Evolutionary conservation across 2,329 filamentous ascomycete species (phyloP), one percentile per base, ranked within the genome.

Genomic region (Botryotinia calthae): DNA sequence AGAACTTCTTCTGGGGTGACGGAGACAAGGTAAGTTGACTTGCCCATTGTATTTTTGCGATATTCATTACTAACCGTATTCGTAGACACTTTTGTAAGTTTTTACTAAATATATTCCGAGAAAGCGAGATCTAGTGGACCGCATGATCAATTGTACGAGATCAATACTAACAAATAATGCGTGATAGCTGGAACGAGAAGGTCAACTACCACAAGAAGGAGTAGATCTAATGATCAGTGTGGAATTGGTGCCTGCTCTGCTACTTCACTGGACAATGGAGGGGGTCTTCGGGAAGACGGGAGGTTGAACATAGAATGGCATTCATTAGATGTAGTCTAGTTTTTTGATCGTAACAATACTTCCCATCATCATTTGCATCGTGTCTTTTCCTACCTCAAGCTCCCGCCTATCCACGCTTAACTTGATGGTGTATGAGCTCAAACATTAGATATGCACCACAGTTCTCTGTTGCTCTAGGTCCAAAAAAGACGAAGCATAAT

Each of bases 1-100:
- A 96, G 91, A 98, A 97, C 89, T 99, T 85, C 88, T 90, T 89
- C 81, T 99, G 93, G 93, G 95, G 95, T 78, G 87, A 98, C 82
- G 96, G 96, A 82, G 96, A 99, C 86, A 96, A 98, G 93, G 93
- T 94, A 77, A 80, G 87, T 81, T 73, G 40, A 25, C 46, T 2
- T 20, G 37, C 34, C 28, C 18, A 58, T 76, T 74, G 73, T 73
- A 74, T 34, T 59, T 58, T 58, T 58, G 58, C 61, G 34, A 58
- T 70, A 68, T 70, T 56, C 16, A 59, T 59, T 67, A 58, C 75
- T 78, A 73, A 77, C 68, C 65, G 64, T 67, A 54, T 70, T 34
- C 63, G 8, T 76, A 90, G 90, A 91, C 90, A 78, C 78, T 91
- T 69, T 91, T 91, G 88, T 90, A 86, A 86, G 88, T 86, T 74